Evolutionary conservation across 192 early-diverging fungal genomes (phyloP).

Genomic region (Geosiphon pyriformis): DNA sequence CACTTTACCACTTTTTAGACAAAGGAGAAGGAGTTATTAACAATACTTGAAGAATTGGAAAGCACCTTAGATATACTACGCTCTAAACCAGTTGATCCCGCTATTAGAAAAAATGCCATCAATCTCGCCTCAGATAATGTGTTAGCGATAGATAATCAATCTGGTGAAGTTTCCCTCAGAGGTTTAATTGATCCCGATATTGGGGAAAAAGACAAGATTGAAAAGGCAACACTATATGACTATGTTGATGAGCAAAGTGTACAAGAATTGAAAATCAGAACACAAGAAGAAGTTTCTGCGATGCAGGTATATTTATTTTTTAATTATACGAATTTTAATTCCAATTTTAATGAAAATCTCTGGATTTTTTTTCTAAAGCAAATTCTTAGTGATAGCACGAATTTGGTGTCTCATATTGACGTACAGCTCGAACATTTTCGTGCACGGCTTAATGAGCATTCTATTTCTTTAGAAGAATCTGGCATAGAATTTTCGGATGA

Average conservation of each 20-base stretch:
- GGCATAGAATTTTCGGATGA: conserved; percentile 28
- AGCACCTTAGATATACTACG: conserved; percentile 13
- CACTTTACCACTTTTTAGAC: not conserved
- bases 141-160: not conserved
- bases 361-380: no score
- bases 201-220: not conserved
- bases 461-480: conserved; percentile 32
- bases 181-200: not conserved
- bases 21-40: conserved; percentile 22
- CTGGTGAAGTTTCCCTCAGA: not conserved
- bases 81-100: conserved; percentile 8
- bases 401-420: not conserved
- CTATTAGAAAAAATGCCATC: conserved; percentile 16
- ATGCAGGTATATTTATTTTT: conserved; percentile 15
- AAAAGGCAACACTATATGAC: conserved; percentile 21
- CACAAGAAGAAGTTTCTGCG: conserved; percentile 18
- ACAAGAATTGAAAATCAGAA: conserved; percentile 20
- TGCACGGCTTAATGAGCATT: conserved; percentile 2
- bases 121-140: not conserved
- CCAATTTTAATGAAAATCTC: no score
- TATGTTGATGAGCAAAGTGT: conserved; percentile 20
- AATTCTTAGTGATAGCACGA: conserved; percentile 2
- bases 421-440: conserved; percentile 4
- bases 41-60: conserved; percentile 10
- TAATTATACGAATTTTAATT: no score